Conservation (phyloP, 805 yeast species). For the Sugiyamaella americana region DNA sequence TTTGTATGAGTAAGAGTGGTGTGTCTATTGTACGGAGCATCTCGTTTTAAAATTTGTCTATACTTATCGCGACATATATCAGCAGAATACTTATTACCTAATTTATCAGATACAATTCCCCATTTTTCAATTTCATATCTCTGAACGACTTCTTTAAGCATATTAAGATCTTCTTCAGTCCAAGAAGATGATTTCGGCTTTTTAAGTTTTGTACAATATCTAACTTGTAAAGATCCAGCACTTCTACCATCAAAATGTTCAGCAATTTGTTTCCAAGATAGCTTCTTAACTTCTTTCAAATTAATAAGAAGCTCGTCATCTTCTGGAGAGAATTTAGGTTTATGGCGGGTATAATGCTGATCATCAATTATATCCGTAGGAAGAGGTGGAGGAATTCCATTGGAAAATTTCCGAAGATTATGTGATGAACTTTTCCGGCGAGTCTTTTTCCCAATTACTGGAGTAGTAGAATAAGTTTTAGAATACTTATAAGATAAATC, state of each 20-base stretch:
- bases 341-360: constrained; percentile 10
- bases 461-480: background rate
- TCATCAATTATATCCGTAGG: background rate
- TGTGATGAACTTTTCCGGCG: background rate
- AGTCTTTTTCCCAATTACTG: background rate
- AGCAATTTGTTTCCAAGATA: constrained; percentile 81
- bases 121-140: constrained; percentile 24
- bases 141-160: constrained; percentile 16
- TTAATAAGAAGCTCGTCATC: constrained; percentile 26
- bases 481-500: background rate
- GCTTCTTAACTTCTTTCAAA: constrained; percentile 63
- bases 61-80: constrained; percentile 18
- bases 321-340: constrained; percentile 25
- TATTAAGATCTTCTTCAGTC: constrained; percentile 18
- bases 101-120: constrained; percentile 19
- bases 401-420: background rate
- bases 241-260: constrained; percentile 67
- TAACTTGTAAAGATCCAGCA: constrained; percentile 75
- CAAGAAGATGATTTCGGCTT: constrained; percentile 14
- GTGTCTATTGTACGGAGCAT: background rate
- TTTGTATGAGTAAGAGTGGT: no score
- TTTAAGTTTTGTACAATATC: constrained; percentile 27
- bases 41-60: background rate
- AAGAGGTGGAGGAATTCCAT: background rate
- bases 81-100: constrained; percentile 20